Base-by-base conservation (phyloP, 495 filamentous ascomycete species). In the Aspergillus bridgeri region DNA sequence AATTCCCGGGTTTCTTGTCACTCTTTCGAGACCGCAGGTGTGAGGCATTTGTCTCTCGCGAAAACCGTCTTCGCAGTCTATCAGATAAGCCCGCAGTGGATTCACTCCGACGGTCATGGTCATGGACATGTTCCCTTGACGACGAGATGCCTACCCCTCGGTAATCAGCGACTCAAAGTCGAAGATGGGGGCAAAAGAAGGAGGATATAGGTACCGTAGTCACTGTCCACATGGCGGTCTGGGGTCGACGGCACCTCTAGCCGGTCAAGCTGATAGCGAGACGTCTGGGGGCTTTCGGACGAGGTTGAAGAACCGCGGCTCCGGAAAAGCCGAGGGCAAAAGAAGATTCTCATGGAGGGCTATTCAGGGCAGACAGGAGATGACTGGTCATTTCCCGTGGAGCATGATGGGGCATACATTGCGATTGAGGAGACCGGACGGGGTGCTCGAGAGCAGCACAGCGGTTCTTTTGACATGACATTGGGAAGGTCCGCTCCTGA, bases 11-110 rank as follows among this genome's bases (percentile, higher is more conserved):
- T 3, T 24, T 51, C 20, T 48, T 48, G 17, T 61, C 53, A 17
- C 50, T 22, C 33, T 55, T 64, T 13, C 51, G 61, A 20, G 61
- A 22, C 5, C 54, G 57, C 59, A 42, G 57, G 44, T 62, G 33
- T 15, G 33, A 15, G 33, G 11, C 33, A 38, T 38, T 68, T 22
- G 61, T 61, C 53, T 75, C 69, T 56, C 64, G 59, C 13, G 73
- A 77, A 53, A 77, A 67, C n/a, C 67, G 68, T 33, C 62, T 70
- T 15, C 74, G 75, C 22, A 76, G 53, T 56, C 51, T 71, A 47
- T 60, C 63, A 6, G 74, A 71, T 24, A 77, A 48, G 23, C 63
- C 65, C 18, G 45, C 45, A 1, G 62, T 63, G 20, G 60, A 62
- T 18, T 43, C 18, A 18, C 56, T 53, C 19, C 45, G 60, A 38